A percentile compares a stretch with the other conserved stretches of the same genome.
These are phyloP conservation scores for Coleophoma cylindrospora DNA, from an alignment of 2,329 filamentous ascomycete species.

Conservation along the genomic window DNA sequence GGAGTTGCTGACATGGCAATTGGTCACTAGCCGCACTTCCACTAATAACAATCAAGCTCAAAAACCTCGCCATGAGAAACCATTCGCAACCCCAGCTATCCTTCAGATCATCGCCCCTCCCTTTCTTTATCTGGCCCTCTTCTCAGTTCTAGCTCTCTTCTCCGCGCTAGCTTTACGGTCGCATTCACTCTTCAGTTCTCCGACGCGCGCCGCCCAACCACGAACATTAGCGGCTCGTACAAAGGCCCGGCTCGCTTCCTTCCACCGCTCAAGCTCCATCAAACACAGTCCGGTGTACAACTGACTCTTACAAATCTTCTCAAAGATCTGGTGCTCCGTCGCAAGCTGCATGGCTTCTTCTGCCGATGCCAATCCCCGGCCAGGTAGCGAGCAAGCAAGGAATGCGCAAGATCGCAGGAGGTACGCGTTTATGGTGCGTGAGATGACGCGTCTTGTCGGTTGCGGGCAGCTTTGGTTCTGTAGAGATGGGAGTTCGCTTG, in stretches of 20 bases:
- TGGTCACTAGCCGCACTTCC: not conserved
- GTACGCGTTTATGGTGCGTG: slow-evolving; percentile 4
- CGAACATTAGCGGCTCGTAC: slow-evolving; percentile 12
- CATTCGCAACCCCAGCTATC: not conserved
- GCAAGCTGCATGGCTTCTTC: slow-evolving; percentile 6
- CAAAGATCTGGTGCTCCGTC: not conserved
- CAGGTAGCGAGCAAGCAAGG: slow-evolving; percentile 1
- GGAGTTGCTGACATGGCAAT: not conserved
- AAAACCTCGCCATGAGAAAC: not conserved
- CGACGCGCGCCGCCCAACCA: not conserved
- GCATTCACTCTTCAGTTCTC: not conserved
- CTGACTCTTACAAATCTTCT: slow-evolving; percentile 9
- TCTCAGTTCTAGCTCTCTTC: not conserved
- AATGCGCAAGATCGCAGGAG: slow-evolving; percentile 7
- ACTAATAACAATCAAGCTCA: not conserved
- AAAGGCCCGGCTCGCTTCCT: slow-evolving; percentile 10
- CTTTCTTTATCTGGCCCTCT: too few species aligned
- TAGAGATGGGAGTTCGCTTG: too few species aligned
- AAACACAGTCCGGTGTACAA: slow-evolving; percentile 11
- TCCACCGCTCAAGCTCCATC: slow-evolving; percentile 8
- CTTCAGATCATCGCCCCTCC: not conserved
- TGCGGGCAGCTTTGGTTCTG: too few species aligned
- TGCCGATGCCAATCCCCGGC: slow-evolving; percentile 1
- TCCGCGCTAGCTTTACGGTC: not conserved
- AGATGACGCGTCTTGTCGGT: too few species aligned